Evolutionary conservation across 768 basidiomycete species (phyloP), one percentile per base, ranked within the genome.

Genomic region (Suillus spraguei): DNA sequence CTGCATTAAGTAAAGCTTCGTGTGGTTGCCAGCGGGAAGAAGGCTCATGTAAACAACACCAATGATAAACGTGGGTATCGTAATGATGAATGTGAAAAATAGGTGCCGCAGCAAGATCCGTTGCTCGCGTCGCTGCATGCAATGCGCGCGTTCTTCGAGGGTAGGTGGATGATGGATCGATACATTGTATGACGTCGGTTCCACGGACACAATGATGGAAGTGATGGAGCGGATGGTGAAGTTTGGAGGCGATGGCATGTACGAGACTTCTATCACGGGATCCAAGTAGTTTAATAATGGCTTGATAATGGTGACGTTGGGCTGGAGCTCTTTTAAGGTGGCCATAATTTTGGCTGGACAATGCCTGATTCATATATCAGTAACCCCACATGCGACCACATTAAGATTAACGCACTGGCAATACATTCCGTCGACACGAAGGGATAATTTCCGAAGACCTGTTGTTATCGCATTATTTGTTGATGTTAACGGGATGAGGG

Each of bases 51-150:
- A 92, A 10, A 93, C 86, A 61, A 94, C 83, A 3, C 84, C 88
- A 64, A 95, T 85, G 64, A 94, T 78, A 72, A 95, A 90, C 0
- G 91, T 87, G 0, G 93, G 93, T 50, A 95, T 82, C 22, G 90
- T 87, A 49, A 86, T 76, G 41, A 89, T 53, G 24, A 90, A 66
- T 1, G 90, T 79, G 60, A 89, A 80, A 14, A 83, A 33, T 11
- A 92, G 81, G 47, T 87, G 86, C 5, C 66, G 65, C 6, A 91
- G 78, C 2, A 93, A 76, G 0, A 73, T 68, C 3, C 74, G 76
- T 63, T 82, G 84, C 71, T 94, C 93, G 22, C 71, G 80, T n/a
- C 72, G 72, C 64, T 88, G 90, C 75, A 90, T 85, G 32, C 69
- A 67, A 17, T 79, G 81, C 17, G 88, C 79, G 14, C 86, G 81